phyloP scores from a whole-genome alignment of 2,329 filamentous ascomycete species.

The Nothophaeocryptopus gaeumannii region DNA sequence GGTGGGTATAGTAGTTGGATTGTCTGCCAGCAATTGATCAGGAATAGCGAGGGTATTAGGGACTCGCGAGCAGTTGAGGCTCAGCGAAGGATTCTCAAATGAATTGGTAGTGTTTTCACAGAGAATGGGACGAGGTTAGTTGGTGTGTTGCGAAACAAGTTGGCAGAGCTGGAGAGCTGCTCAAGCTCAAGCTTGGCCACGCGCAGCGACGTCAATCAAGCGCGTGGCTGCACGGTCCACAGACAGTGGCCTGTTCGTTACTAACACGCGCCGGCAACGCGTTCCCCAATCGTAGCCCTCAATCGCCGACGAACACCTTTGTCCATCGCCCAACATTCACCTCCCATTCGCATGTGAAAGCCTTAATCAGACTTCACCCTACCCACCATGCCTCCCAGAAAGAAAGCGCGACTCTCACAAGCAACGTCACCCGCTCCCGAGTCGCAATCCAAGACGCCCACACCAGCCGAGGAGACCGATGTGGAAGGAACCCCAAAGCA shows the following conservation, averaged over 20 bases:
- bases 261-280: no score
- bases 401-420: conserved; percentile 58
- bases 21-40: no score
- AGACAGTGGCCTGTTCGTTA: no score
- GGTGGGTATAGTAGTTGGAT: no score
- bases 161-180: neutral
- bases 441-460: conserved; percentile 41
- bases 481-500: conserved; percentile 42
- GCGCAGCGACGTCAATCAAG: no score
- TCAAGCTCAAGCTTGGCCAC: no score
- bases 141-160: neutral
- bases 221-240: no score
- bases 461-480: conserved; percentile 12
- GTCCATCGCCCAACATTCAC: neutral
- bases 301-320: neutral
- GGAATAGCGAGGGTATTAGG: no score
- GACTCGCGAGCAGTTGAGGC: no score
- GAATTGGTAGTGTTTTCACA: no score
- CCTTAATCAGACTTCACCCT: neutral
- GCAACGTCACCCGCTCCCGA: conserved; percentile 55
- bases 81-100: no score
- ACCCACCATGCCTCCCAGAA: conserved; percentile 63
- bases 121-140: no score
- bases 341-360: neutral
- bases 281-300: neutral